Conservation (phyloP, 495 filamentous ascomycete species). For the Podospora anserina region DNA sequence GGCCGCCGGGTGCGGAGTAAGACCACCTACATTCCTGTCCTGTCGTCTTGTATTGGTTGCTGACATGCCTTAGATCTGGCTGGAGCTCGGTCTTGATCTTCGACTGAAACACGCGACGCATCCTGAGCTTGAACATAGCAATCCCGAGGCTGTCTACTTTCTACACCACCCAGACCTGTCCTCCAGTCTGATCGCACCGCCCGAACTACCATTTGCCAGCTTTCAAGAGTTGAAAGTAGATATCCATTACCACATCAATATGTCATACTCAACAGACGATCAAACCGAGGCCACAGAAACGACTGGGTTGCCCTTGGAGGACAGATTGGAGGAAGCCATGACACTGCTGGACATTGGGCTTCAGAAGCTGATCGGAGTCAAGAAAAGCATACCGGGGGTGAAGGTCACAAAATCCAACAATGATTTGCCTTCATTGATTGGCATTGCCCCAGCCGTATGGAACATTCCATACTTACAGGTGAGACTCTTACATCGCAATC, state of each 20-base stretch:
- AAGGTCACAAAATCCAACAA: slow-evolving; percentile 17
- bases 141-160: slow-evolving; percentile 22
- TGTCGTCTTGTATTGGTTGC: not conserved
- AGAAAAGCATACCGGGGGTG: slow-evolving; percentile 26
- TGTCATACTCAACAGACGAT: not conserved
- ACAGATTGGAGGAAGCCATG: slow-evolving; percentile 23
- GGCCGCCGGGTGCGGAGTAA: slow-evolving; percentile 22
- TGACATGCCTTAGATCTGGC: slow-evolving; percentile 25
- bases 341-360: slow-evolving; percentile 37
- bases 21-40: not conserved
- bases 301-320: not conserved
- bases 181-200: slow-evolving; percentile 23
- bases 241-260: slow-evolving; percentile 14
- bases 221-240: slow-evolving; percentile 35
- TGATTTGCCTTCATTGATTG: slow-evolving; percentile 34
- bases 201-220: slow-evolving; percentile 28
- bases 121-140: not conserved
- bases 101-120: slow-evolving; percentile 17
- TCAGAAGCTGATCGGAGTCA: slow-evolving; percentile 33
- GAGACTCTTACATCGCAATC: not conserved
- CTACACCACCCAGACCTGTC: slow-evolving; percentile 31
- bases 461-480: slow-evolving; percentile 43
- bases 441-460: slow-evolving; percentile 46
- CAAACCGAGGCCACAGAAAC: not conserved
- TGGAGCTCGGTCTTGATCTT: slow-evolving; percentile 28